A percentile compares a stretch with the other conserved stretches of the same genome.
These are phyloP conservation scores for Ophiostoma pallidulum DNA, from an alignment of 2,329 filamentous ascomycete species.

Conservation along the genomic window DNA sequence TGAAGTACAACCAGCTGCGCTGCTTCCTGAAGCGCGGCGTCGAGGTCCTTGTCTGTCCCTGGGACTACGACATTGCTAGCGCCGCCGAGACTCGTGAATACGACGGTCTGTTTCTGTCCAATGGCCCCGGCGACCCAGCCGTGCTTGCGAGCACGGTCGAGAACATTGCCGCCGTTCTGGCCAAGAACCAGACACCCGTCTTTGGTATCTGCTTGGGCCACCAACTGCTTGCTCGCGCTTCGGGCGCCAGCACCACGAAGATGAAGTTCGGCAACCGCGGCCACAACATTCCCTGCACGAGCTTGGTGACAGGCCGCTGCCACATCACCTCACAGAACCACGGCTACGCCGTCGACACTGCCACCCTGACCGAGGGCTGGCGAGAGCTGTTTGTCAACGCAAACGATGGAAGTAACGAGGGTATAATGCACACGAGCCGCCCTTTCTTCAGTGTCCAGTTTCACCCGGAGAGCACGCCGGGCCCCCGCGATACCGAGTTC, in stretches of 20 bases:
- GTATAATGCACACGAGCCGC: constrained; percentile 75
- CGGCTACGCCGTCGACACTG: constrained; percentile 83
- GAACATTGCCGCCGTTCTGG: constrained; percentile 66
- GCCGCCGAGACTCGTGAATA: constrained; percentile 73
- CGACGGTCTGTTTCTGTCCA: constrained; percentile 95
- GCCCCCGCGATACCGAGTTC: constrained; percentile 90
- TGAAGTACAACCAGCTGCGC: constrained; percentile 96
- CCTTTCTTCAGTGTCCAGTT: constrained; percentile 99
- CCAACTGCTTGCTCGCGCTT: constrained; percentile 80
- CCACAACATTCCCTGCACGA: constrained; percentile 97
- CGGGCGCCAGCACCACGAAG: constrained; percentile 78
- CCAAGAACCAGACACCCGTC: constrained; percentile 73
- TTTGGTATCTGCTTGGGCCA: constrained; percentile 97
- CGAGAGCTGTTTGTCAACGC: constrained; percentile 94
- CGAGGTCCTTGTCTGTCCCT: constrained; percentile 89
- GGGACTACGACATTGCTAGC: constrained; percentile 83
- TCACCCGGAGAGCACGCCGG: constrained; percentile 93
- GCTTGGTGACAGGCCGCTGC: constrained; percentile 88
- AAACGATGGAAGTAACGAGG: constrained; percentile 97
- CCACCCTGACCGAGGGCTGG: constrained; percentile 69
- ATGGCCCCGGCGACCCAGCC: constrained; percentile 91
- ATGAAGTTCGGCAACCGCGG: constrained; percentile 99
- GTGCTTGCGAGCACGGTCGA: constrained; percentile 71
- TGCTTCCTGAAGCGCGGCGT: constrained; percentile 87
- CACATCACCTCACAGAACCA: constrained; percentile 99